Evolutionary conservation across 2,329 filamentous ascomycete species (phyloP), one percentile per base, ranked within the genome.

Genomic region (Colletotrichum godetiae): DNA sequence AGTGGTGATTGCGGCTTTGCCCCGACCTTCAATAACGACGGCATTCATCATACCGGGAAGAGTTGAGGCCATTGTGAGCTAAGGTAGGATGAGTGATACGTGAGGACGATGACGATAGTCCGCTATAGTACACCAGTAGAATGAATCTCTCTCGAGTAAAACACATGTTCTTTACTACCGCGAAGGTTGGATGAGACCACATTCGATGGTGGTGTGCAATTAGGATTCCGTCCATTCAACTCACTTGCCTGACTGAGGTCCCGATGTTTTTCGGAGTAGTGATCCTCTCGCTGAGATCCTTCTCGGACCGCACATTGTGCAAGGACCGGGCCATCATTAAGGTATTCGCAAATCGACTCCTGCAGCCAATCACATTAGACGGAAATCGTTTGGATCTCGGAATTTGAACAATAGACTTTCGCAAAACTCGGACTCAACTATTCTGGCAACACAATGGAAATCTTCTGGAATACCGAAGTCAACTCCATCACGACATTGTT

Each of bases 1-100:
- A 13, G 11, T 70, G 13, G 66, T 60, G 31, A 67, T 67, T 10
- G 60, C 71, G 3, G 67, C 61, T 19, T 70, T 37, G 15, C 71
- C 71, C 8, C 60, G 55, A 56, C 67, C 55, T n/a, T 46, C 13
- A 35, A 68, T 69, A 0, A 70, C 53, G 24, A 73, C 59, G 19
- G 68, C 67, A 19, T 64, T 67, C 27, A 72, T 67, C 8, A 24
- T 29, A 5, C n/a, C 68, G 4, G 42, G 59, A 15, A 62, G 27
- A 35, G 29, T 35, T 2, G 33, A 49, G 1, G 46, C 22, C 62
- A 67, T 60, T 7, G 13, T 19, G 2, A 15, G 15, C 6, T 3
- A 19, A 19, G 13, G 2, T 15, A 29, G 27, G 4, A 6, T 3
- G 15, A 42, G 15, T 42, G 37, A 42, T 42, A 13, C 0, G 15